Evolutionary conservation across 2,329 filamentous ascomycete species (phyloP).

Genomic region (Blumeriella jaapii): DNA sequence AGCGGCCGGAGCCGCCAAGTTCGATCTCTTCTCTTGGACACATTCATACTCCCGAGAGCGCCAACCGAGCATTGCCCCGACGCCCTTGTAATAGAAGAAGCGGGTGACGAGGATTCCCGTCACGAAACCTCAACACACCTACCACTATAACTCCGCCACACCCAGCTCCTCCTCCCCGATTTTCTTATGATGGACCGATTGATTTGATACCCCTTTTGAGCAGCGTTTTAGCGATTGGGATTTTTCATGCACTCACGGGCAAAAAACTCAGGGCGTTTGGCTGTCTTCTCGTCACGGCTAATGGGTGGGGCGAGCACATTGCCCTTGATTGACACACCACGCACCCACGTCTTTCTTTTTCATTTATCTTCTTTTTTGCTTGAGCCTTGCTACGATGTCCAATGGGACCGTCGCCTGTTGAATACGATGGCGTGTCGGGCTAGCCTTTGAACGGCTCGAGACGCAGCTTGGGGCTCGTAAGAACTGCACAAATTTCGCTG

Average conservation of each 20-base stretch:
- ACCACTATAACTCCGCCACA: slow-evolving; percentile 4
- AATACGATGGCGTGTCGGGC: too few species aligned
- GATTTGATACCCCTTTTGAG: slow-evolving; percentile 29
- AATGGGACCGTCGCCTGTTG: too few species aligned
- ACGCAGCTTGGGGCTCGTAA: too few species aligned
- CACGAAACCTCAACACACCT: slow-evolving; percentile 9
- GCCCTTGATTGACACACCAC: too few species aligned
- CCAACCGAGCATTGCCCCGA: slow-evolving; percentile 6
- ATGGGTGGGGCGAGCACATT: too few species aligned
- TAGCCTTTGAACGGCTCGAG: too few species aligned
- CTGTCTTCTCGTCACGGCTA: not conserved
- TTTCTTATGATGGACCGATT: slow-evolving; percentile 16
- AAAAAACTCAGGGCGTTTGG: not conserved
- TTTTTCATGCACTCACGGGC: not conserved
- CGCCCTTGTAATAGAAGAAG: slow-evolving; percentile 4
- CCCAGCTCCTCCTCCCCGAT: slow-evolving; percentile 3
- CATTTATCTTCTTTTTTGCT: too few species aligned
- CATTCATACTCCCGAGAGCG: slow-evolving; percentile 29
- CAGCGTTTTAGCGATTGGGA: slow-evolving; percentile 27
- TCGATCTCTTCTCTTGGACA: slow-evolving; percentile 41
- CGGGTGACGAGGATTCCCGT: too few species aligned
- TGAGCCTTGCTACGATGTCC: too few species aligned
- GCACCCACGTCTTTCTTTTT: too few species aligned
- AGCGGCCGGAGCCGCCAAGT: slow-evolving; percentile 35
- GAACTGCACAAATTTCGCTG: too few species aligned